Percentiles rank a stretch among this genome's conserved stretches.
phyloP scores from a whole-genome alignment of 164 flowering plant species.

The Magnolia sinica region DNA sequence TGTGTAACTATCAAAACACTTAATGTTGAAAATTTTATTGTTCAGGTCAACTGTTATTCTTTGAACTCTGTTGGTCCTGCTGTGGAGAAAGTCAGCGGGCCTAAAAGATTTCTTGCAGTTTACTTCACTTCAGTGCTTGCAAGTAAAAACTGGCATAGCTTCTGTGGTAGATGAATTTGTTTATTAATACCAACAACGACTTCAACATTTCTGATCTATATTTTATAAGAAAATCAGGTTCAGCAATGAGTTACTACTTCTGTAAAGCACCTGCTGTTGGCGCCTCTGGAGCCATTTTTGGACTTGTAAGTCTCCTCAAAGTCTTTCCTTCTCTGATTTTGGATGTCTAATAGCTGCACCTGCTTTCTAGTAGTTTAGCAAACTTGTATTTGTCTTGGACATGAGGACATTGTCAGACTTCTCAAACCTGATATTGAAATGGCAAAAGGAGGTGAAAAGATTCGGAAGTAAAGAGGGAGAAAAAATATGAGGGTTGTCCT shows the following conservation, averaged over 20 bases:
- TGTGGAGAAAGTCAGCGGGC: slow-evolving; percentile 66
- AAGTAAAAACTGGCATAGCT: slow-evolving; percentile 42
- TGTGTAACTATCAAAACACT: neutral
- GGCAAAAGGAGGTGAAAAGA: too few relatives aligned
- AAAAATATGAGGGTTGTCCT: too few relatives aligned
- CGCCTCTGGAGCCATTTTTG: slow-evolving; percentile 96
- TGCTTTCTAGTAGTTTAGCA: neutral
- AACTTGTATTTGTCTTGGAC: neutral
- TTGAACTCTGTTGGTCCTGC: slow-evolving; percentile 79
- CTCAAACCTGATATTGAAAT: too few relatives aligned
- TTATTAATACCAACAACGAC: slow-evolving; percentile 8
- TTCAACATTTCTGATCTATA: slow-evolving; percentile 18
- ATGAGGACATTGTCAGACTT: too few relatives aligned
- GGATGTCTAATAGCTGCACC: neutral
- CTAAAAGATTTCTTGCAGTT: slow-evolving; percentile 66
- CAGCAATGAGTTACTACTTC: slow-evolving; percentile 74
- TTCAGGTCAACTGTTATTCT: slow-evolving; percentile 85
- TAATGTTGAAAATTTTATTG: slow-evolving; percentile 1
- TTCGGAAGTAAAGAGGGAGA: too few relatives aligned
- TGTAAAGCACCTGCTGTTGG: slow-evolving; percentile 79
- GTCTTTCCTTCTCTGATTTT: neutral
- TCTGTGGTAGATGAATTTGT: neutral
- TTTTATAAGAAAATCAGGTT: slow-evolving; percentile 46
- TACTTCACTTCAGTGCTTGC: slow-evolving; percentile 77
- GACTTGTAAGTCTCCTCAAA: slow-evolving; percentile 52